Conservation (phyloP, 176 grass and related monocot genomes). For the Rhynchospora tenuis region DNA sequence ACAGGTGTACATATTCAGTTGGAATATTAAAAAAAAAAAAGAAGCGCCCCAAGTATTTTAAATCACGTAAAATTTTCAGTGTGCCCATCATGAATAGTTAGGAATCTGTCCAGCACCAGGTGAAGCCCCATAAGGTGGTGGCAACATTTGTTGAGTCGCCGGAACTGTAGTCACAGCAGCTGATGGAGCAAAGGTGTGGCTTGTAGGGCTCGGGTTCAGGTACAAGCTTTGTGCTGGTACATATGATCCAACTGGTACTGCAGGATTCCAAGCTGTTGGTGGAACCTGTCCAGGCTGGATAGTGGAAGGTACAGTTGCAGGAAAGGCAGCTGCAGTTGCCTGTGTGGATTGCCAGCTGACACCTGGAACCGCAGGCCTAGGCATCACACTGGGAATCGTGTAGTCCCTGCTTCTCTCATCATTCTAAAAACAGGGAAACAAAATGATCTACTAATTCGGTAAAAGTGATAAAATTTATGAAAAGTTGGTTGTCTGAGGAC, state of each 20-base stretch:
- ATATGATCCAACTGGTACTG: conserved; percentile 41
- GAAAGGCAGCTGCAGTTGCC: conserved; percentile 38
- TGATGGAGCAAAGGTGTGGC: background rate
- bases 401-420: conserved; percentile 88
- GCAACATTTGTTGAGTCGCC: background rate
- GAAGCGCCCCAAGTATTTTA: background rate
- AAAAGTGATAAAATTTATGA: background rate
- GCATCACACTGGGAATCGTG: conserved; percentile 45
- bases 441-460: background rate
- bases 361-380: conserved; percentile 30
- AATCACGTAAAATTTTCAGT: background rate
- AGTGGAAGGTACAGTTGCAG: conserved; percentile 13
- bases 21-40: background rate
- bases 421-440: conserved; percentile 47
- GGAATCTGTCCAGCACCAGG: background rate
- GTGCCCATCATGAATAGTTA: background rate
- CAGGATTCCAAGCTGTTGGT: conserved; percentile 55
- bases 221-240: background rate
- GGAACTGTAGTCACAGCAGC: background rate
- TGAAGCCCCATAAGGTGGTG: background rate
- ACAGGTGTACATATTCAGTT: background rate
- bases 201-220: background rate
- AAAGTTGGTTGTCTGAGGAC: background rate
- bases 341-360: conserved; percentile 54
- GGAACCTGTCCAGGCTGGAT: conserved; percentile 30